phyloP scores from a whole-genome alignment of 1,284 basidiomycete species.

The Sanguinoderma infundibulare region DNA sequence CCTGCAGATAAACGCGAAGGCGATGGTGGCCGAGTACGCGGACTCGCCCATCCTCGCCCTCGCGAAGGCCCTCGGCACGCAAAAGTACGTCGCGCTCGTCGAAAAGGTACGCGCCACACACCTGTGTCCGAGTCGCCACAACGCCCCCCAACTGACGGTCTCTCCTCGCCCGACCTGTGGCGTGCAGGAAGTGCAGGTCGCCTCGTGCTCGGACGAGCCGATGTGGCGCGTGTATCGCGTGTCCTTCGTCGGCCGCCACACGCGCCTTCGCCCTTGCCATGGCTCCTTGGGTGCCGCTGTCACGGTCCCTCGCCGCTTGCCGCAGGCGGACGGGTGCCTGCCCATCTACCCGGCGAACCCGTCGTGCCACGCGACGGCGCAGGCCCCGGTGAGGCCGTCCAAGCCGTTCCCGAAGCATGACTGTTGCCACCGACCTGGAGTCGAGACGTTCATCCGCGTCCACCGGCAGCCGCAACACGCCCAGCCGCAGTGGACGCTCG shows the following conservation, averaged over 20 bases:
- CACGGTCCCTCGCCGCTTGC: background rate
- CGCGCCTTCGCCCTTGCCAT: background rate
- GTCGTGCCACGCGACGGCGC: background rate
- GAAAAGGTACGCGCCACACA: slow-evolving; percentile 8
- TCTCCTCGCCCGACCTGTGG: background rate
- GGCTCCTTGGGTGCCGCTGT: too few species aligned
- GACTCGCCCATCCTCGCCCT: slow-evolving; percentile 9
- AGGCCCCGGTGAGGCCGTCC: background rate
- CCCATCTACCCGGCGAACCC: slow-evolving; percentile 8
- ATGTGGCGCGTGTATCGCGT: slow-evolving; percentile 13
- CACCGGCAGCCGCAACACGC: background rate
- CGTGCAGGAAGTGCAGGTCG: slow-evolving; percentile 11
- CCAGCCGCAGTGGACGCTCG: background rate
- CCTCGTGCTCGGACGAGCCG: slow-evolving; percentile 1
- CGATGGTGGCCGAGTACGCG: slow-evolving; percentile 17
- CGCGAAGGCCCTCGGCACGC: slow-evolving; percentile 10
- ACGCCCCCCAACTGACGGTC: background rate
- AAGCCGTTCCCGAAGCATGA: slow-evolving; percentile 5
- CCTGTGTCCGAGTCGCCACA: background rate
- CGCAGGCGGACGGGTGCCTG: background rate
- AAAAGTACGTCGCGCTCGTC: slow-evolving; percentile 12
- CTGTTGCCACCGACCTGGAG: slow-evolving; percentile 6
- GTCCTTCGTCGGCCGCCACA: slow-evolving; percentile 13
- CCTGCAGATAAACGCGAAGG: slow-evolving; percentile 10
- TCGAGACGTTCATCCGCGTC: slow-evolving; percentile 10